Conservation (phyloP, 345 rosid species). For the Ricinus communis region DNA sequence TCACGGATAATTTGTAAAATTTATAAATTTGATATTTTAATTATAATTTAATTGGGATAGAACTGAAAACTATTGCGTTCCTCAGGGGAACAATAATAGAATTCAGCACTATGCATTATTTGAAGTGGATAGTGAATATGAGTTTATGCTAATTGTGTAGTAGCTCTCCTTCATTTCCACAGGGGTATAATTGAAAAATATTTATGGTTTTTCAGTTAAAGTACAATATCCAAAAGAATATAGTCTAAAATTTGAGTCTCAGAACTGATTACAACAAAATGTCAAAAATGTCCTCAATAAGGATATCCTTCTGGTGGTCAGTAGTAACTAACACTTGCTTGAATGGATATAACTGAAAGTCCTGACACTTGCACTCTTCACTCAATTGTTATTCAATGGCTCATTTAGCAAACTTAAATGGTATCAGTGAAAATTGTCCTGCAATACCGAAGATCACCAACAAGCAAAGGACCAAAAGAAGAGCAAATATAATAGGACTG, state of each 20-base stretch:
- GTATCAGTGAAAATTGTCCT: constrained; percentile 33
- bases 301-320: constrained; percentile 53
- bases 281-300: constrained; percentile 30
- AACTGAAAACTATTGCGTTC: too few relatives aligned
- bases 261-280: constrained; percentile 9
- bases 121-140: too few relatives aligned
- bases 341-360: constrained; percentile 21
- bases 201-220: too few relatives aligned
- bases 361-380: background rate
- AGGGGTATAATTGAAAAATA: background rate
- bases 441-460: constrained; percentile 27
- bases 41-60: too few relatives aligned
- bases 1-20: too few relatives aligned
- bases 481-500: constrained; percentile 25
- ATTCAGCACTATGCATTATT: too few relatives aligned
- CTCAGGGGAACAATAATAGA: too few relatives aligned
- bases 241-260: background rate
- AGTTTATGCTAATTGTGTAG: too few relatives aligned
- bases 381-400: constrained; percentile 33
- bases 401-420: constrained; percentile 43
- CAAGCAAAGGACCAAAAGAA: constrained; percentile 20
- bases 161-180: background rate
- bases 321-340: constrained; percentile 1
- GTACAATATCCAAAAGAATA: background rate
- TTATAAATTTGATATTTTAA: too few relatives aligned